phyloP scores from a whole-genome alignment of 768 basidiomycete species.

The Ramaria sp. region DNA sequence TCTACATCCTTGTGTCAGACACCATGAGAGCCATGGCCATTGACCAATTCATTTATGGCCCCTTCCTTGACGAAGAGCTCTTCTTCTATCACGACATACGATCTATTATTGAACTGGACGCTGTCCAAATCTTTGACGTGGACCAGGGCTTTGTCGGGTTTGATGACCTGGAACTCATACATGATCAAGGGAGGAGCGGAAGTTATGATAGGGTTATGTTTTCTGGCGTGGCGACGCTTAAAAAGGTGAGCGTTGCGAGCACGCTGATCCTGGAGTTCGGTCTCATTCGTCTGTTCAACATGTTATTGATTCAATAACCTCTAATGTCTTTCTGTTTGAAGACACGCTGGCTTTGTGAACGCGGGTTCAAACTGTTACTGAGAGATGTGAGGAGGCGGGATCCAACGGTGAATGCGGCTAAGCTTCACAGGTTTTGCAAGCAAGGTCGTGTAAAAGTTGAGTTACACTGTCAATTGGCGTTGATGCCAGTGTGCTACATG shows the following conservation, averaged over 20 bases:
- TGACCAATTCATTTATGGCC: not conserved
- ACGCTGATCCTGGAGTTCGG: not conserved
- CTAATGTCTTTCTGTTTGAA: not conserved
- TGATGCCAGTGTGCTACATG: slow-evolving; percentile 7
- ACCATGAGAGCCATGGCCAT: too few relatives aligned
- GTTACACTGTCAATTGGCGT: not conserved
- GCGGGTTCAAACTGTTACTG: not conserved
- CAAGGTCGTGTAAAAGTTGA: not conserved
- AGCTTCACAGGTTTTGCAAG: slow-evolving; percentile 1
- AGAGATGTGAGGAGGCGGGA: not conserved
- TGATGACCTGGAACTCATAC: not conserved
- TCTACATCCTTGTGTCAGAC: too few relatives aligned
- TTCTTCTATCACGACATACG: not conserved
- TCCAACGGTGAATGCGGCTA: not conserved
- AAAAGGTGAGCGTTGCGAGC: not conserved
- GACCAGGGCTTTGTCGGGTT: not conserved
- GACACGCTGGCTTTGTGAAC: not conserved
- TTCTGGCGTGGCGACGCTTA: not conserved
- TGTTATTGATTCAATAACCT: not conserved
- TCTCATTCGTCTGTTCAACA: not conserved
- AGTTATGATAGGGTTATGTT: slow-evolving; percentile 6
- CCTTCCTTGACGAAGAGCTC: slow-evolving; percentile 8
- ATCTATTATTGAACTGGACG: not conserved
- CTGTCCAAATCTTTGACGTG: not conserved
- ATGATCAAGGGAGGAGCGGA: slow-evolving; percentile 1